Conservation (phyloP, 352 stramenopile species). For the Blastocystis sp. region DNA sequence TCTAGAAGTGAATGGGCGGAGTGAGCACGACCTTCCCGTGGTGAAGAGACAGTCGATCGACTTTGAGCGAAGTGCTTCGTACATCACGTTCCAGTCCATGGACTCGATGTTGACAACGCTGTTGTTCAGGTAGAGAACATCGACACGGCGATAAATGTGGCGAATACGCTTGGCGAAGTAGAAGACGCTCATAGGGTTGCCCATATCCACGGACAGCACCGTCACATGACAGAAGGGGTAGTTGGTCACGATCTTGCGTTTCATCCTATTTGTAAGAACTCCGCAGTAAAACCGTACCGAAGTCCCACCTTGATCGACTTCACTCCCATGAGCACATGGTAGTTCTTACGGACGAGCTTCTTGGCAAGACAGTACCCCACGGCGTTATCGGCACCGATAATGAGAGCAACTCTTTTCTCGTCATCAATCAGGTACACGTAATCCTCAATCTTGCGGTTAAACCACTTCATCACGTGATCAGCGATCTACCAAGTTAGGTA, state of each 20-base stretch:
- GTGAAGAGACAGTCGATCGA: slow-evolving; percentile 53
- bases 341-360: slow-evolving; percentile 69
- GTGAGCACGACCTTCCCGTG: slow-evolving; percentile 1
- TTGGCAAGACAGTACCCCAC: slow-evolving; percentile 59
- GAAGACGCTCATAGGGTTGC: slow-evolving; percentile 64
- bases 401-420: slow-evolving; percentile 45
- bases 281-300: neutral
- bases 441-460: slow-evolving; percentile 65
- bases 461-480: slow-evolving; percentile 59
- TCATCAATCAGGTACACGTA: slow-evolving; percentile 57
- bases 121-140: slow-evolving; percentile 67
- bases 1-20: neutral
- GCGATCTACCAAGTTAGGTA: slow-evolving; percentile 12
- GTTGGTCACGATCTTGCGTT: slow-evolving; percentile 44
- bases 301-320: slow-evolving; percentile 63
- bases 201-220: slow-evolving; percentile 50
- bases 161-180: slow-evolving; percentile 57
- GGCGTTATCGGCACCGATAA: slow-evolving; percentile 64
- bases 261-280: slow-evolving; percentile 47
- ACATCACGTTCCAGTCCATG: slow-evolving; percentile 67
- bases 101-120: slow-evolving; percentile 57
- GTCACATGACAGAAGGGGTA: slow-evolving; percentile 37
- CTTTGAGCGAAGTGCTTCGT: slow-evolving; percentile 16
- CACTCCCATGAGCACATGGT: slow-evolving; percentile 67
- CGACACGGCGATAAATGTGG: slow-evolving; percentile 47